Conservation (phyloP, 139 green algal species). For the Asterochloris sp. region DNA sequence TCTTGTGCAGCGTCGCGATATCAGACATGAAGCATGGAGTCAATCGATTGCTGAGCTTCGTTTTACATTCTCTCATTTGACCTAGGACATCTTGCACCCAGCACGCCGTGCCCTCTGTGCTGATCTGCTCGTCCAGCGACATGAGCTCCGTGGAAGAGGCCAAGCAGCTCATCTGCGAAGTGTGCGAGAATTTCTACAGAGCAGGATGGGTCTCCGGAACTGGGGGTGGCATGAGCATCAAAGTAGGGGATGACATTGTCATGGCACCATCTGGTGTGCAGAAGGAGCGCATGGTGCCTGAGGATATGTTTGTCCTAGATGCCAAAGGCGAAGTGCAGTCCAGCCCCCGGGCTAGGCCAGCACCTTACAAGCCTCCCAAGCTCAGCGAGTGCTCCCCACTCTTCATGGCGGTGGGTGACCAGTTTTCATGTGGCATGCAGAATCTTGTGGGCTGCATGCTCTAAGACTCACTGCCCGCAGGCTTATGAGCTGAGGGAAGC, state of each 20-base stretch:
- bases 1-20: constrained; percentile 55
- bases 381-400: constrained; percentile 89
- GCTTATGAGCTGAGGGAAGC: constrained; percentile 86
- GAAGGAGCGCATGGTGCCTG: constrained; percentile 91
- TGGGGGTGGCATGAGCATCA: constrained; percentile 85
- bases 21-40: constrained; percentile 50
- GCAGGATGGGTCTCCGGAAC: constrained; percentile 83
- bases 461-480: constrained; percentile 35
- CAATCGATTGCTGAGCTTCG: background rate
- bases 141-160: constrained; percentile 46
- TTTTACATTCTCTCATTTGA: background rate
- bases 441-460: too few relatives aligned
- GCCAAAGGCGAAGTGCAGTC: constrained; percentile 58
- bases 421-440: background rate
- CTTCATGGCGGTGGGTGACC: constrained; percentile 76
- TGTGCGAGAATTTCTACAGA: constrained; percentile 79
- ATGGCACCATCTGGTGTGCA: constrained; percentile 91
- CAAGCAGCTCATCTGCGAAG: constrained; percentile 76
- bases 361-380: constrained; percentile 81
- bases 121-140: background rate
- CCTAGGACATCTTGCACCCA: background rate
- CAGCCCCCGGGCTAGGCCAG: constrained; percentile 51
- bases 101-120: background rate
- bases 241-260: constrained; percentile 66
- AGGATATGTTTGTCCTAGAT: constrained; percentile 95